phyloP scores from a whole-genome alignment of 805 yeast species.

The Saccharomycopsis vini region DNA sequence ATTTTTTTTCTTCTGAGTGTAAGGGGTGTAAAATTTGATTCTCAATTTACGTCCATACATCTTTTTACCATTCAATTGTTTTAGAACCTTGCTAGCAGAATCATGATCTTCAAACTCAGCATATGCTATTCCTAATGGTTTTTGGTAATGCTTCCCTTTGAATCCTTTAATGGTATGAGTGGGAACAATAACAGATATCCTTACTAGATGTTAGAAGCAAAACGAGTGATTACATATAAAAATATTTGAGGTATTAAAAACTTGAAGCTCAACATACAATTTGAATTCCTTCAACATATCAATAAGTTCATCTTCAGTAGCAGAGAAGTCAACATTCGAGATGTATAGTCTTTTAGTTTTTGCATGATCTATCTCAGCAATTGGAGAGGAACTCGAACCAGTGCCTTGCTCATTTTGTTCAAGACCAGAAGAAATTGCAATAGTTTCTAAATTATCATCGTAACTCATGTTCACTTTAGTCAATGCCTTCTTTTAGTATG shows the following conservation, averaged over 20 bases:
- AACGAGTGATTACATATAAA: neutral
- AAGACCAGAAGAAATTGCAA: too few species aligned
- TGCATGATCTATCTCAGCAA: neutral
- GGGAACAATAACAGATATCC: slow-evolving; percentile 41
- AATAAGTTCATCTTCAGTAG: slow-evolving; percentile 46
- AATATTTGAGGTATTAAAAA: too few species aligned
- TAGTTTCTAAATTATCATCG: too few species aligned
- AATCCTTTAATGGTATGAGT: slow-evolving; percentile 42
- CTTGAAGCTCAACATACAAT: slow-evolving; percentile 31
- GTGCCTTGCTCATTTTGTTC: too few species aligned
- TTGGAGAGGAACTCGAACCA: too few species aligned
- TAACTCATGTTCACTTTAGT: too few species aligned
- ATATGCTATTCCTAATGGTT: slow-evolving; percentile 55
- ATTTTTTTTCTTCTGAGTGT: slow-evolving; percentile 6
- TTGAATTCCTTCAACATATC: slow-evolving; percentile 40
- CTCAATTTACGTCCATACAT: slow-evolving; percentile 45
- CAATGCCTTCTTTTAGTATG: too few species aligned
- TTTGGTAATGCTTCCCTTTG: slow-evolving; percentile 29
- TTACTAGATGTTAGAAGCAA: neutral
- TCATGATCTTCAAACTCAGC: slow-evolving; percentile 74
- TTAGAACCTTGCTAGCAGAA: slow-evolving; percentile 65
- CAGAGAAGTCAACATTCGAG: slow-evolving; percentile 54
- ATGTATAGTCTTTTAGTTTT: slow-evolving; percentile 42
- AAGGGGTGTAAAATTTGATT: slow-evolving; percentile 26
- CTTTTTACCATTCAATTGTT: slow-evolving; percentile 61